Evolutionary conservation across 108 stramenopile genomes (phyloP).

Genomic region (Phaeodactylum tricornutum): DNA sequence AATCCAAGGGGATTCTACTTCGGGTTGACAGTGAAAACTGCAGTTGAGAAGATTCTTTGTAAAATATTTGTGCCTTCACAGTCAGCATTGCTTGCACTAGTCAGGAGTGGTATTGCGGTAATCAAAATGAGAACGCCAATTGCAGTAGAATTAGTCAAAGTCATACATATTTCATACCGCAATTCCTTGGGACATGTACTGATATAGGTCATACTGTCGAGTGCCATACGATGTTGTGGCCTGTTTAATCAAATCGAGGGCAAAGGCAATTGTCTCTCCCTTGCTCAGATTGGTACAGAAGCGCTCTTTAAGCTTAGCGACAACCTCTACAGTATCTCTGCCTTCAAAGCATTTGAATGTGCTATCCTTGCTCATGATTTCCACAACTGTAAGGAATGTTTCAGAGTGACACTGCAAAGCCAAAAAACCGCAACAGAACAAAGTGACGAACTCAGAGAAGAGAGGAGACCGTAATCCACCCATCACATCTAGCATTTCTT

Average conservation of each 20-base stretch:
- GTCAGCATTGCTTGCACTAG: no score
- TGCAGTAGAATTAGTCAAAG: no score
- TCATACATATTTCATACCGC: slow-evolving; percentile 61
- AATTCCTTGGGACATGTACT: slow-evolving; percentile 86
- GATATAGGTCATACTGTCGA: slow-evolving; percentile 90
- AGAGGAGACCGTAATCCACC: slow-evolving; percentile 77
- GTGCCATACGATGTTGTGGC: slow-evolving; percentile 81
- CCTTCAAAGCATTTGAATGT: slow-evolving; percentile 92
- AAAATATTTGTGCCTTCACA: no score
- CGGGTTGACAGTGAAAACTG: no score
- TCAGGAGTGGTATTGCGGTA: no score
- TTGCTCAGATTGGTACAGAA: slow-evolving; percentile 74
- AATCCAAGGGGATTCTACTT: no score
- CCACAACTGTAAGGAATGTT: slow-evolving; percentile 82
- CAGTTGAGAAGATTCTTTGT: no score
- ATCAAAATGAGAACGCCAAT: no score
- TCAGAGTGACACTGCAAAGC: slow-evolving; percentile 88
- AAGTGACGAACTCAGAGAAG: slow-evolving; percentile 94
- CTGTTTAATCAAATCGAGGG: slow-evolving; percentile 82
- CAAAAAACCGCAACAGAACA: slow-evolving; percentile 92
- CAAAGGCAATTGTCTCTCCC: slow-evolving; percentile 80
- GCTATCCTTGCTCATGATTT: slow-evolving; percentile 80
- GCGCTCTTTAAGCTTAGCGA: slow-evolving; percentile 66
- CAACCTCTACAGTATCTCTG: slow-evolving; percentile 58
- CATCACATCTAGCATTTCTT: slow-evolving; percentile 93